Evolutionary conservation across 176 grass and related monocot genomes (phyloP).

Genomic region (Thalia dealbata): DNA sequence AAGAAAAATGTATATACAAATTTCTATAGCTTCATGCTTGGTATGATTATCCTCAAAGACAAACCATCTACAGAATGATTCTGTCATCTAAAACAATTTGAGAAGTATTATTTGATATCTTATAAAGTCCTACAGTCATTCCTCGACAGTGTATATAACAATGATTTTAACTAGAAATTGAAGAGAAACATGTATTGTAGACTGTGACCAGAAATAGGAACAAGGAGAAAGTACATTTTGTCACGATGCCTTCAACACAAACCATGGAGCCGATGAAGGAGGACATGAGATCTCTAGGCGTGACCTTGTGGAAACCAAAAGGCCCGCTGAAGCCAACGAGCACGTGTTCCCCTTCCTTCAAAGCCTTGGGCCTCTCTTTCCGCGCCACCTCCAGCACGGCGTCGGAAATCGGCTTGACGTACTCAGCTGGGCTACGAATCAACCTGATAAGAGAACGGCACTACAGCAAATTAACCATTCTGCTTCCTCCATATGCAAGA

Average conservation of each 20-base stretch:
- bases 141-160: background rate
- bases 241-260: constrained; percentile 94
- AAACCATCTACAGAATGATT: too few relatives aligned
- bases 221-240: constrained; percentile 57
- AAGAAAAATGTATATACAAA: too few relatives aligned
- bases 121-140: background rate
- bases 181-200: background rate
- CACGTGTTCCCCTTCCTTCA: constrained; percentile 77
- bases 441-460: constrained; percentile 33
- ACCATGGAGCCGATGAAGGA: constrained; percentile 97
- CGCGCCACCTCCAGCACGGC: constrained; percentile 72
- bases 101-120: background rate
- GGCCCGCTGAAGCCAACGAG: constrained; percentile 83
- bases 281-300: constrained; percentile 95
- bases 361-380: constrained; percentile 62
- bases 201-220: background rate
- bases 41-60: too few relatives aligned
- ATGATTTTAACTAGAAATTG: background rate
- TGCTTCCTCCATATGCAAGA: background rate
- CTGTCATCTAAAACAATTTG: background rate
- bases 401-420: constrained; percentile 78
- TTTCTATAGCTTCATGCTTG: too few relatives aligned
- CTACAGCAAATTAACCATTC: too few relatives aligned
- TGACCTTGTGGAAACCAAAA: constrained; percentile 91
- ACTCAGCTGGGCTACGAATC: constrained; percentile 74